Percentiles rank a stretch among this genome's conserved stretches.
Evolutionary conservation across 2,329 filamentous ascomycete species (phyloP).

Genomic region (Knufia fluminis): DNA sequence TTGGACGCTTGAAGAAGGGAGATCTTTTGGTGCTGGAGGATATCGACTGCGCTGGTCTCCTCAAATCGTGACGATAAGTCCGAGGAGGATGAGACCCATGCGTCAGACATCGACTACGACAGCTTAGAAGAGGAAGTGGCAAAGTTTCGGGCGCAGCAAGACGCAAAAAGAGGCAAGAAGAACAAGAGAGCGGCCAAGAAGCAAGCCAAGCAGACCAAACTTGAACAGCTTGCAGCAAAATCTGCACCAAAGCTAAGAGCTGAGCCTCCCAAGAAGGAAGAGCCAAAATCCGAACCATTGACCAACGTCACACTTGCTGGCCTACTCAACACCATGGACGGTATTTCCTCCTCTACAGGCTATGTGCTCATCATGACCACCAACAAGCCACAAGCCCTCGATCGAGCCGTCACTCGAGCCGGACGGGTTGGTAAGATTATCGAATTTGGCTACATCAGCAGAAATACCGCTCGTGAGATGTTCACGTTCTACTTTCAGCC

Average conservation of each 20-base stretch:
- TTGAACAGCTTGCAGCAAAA: no score
- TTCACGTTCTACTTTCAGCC: constrained; percentile 17
- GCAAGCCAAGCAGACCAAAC: no score
- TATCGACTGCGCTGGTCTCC: constrained; percentile 55
- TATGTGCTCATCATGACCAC: constrained; percentile 78
- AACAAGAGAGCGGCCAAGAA: no score
- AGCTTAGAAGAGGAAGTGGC: no score
- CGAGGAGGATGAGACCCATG: no score
- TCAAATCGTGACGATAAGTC: constrained; percentile 1
- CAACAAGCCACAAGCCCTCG: constrained; percentile 63
- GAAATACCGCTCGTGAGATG: constrained; percentile 23
- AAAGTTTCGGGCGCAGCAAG: no score
- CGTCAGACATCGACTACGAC: no score
- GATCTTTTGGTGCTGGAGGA: constrained; percentile 62
- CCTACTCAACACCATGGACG: constrained; percentile 73
- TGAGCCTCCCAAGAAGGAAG: no score
- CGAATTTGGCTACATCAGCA: constrained; percentile 38
- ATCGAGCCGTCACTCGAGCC: constrained; percentile 63
- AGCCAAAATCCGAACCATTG: not conserved
- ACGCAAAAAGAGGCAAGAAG: no score
- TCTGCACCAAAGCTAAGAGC: no score
- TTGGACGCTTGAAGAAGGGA: constrained; percentile 51
- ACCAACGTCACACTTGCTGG: constrained; percentile 60
- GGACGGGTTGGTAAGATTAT: constrained; percentile 64
- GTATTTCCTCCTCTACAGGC: constrained; percentile 69